phyloP scores from a whole-genome alignment of 2,329 filamentous ascomycete genomes.

The Rutstroemia sp. region DNA sequence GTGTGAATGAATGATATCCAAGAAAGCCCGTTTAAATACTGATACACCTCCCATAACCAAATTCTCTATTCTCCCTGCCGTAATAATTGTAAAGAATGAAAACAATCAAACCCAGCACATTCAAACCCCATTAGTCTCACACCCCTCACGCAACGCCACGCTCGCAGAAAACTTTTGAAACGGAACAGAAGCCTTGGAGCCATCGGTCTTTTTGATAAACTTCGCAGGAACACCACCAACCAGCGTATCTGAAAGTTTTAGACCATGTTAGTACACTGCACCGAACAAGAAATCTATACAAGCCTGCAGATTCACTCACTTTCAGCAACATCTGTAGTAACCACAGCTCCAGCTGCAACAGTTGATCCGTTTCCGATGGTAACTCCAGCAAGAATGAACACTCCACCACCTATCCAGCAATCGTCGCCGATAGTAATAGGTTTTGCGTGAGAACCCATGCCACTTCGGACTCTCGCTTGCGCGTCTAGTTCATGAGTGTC shows the following conservation, averaged over 20 bases:
- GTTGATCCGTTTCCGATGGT: conserved; percentile 46
- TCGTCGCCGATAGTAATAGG: conserved; percentile 43
- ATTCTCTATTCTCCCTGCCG: too few relatives aligned
- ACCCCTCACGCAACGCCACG: too few relatives aligned
- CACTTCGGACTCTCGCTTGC: conserved; percentile 44
- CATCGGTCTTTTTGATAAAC: conserved; percentile 9
- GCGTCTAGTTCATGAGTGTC: conserved; percentile 65
- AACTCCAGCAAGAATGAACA: conserved; percentile 44
- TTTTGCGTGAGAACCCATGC: conserved; percentile 36
- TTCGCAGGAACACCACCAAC: conserved; percentile 19
- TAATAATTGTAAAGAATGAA: too few relatives aligned
- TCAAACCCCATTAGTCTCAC: too few relatives aligned
- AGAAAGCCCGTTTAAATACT: too few relatives aligned
- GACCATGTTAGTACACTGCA: not conserved
- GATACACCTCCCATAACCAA: too few relatives aligned
- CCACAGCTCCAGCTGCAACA: conserved; percentile 44
- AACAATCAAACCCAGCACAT: too few relatives aligned
- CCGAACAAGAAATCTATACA: not conserved
- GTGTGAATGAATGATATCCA: too few relatives aligned
- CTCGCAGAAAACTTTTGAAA: too few relatives aligned
- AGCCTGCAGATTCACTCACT: not conserved
- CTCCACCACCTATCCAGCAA: conserved; percentile 47
- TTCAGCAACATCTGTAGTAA: conserved; percentile 30
- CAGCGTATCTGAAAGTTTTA: conserved; percentile 8
- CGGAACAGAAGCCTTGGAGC: too few relatives aligned